These are phyloP conservation scores for Narthecium ossifragum DNA, from an alignment of 106 monocot species.

Conservation along the genomic window DNA sequence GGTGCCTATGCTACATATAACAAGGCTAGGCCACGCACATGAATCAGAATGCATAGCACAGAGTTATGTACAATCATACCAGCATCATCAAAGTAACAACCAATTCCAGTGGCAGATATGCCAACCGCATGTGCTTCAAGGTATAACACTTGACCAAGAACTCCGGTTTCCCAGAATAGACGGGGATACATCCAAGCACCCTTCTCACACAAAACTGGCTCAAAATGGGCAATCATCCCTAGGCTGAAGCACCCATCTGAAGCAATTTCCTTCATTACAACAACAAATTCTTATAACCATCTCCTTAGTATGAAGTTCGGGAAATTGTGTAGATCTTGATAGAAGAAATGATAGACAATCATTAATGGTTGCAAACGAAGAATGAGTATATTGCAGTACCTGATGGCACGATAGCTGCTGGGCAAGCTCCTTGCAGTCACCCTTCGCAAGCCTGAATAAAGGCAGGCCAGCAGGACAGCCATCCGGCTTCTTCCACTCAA, in stretches of 20 bases:
- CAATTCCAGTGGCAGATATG: constrained; percentile 95
- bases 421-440: constrained; percentile 56
- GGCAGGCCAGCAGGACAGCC: constrained; percentile 81
- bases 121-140: constrained; percentile 99
- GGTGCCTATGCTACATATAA: not conserved
- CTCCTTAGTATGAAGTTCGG: too few relatives aligned
- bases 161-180: constrained; percentile 94
- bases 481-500: constrained; percentile 84
- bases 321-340: too few relatives aligned
- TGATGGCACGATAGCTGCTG: constrained; percentile 86
- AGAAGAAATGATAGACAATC: not conserved
- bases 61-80: constrained; percentile 36
- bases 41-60: not conserved
- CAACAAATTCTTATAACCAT: not conserved
- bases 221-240: constrained; percentile 92
- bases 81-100: constrained; percentile 96
- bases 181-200: constrained; percentile 98
- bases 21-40: not conserved
- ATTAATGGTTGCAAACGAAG: not conserved
- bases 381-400: constrained; percentile 28
- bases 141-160: constrained; percentile 88
- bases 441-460: constrained; percentile 63
- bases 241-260: constrained; percentile 97
- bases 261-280: constrained; percentile 66
- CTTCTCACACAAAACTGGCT: constrained; percentile 64